phyloP scores from a whole-genome alignment of 2,329 filamentous ascomycete genomes.

The Hypoxylon sp. region DNA sequence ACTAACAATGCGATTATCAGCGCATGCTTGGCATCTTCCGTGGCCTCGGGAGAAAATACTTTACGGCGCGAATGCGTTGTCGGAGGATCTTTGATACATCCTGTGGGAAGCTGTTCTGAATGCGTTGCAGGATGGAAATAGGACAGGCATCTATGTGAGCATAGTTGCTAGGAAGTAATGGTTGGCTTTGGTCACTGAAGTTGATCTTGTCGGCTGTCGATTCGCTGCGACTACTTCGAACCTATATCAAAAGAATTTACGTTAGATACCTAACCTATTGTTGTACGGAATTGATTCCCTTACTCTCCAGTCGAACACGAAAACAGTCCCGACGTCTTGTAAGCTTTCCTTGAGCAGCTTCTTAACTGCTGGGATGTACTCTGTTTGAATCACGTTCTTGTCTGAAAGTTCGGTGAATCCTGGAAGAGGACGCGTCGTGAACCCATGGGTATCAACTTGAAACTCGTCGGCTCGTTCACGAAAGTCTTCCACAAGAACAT shows the following conservation, averaged over 20 bases:
- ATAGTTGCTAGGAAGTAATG: conserved; percentile 7
- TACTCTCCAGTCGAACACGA: conserved; percentile 11
- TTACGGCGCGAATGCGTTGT: conserved; percentile 5
- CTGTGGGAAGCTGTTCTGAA: conserved; percentile 4
- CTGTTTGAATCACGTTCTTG: background rate
- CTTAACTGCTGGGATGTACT: conserved; percentile 1
- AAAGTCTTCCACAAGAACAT: conserved; percentile 9
- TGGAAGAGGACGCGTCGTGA: background rate
- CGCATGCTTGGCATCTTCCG: too few relatives aligned
- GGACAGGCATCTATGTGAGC: conserved; percentile 7
- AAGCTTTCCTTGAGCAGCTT: conserved; percentile 4
- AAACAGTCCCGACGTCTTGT: background rate
- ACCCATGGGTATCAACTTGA: conserved; percentile 3
- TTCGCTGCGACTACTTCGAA: conserved; percentile 12
- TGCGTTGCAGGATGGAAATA: conserved; percentile 8
- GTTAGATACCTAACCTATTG: too few relatives aligned
- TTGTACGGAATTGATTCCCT: background rate
- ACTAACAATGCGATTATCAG: background rate
- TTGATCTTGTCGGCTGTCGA: conserved; percentile 7
- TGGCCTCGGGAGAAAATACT: background rate
- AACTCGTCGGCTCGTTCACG: conserved; percentile 2
- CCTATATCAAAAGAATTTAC: background rate
- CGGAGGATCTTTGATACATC: conserved; percentile 11
- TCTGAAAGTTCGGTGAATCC: conserved; percentile 2
- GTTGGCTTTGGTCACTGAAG: conserved; percentile 11